phyloP scores from a whole-genome alignment of 495 filamentous ascomycete species.

The Podospora pseudoanserina region DNA sequence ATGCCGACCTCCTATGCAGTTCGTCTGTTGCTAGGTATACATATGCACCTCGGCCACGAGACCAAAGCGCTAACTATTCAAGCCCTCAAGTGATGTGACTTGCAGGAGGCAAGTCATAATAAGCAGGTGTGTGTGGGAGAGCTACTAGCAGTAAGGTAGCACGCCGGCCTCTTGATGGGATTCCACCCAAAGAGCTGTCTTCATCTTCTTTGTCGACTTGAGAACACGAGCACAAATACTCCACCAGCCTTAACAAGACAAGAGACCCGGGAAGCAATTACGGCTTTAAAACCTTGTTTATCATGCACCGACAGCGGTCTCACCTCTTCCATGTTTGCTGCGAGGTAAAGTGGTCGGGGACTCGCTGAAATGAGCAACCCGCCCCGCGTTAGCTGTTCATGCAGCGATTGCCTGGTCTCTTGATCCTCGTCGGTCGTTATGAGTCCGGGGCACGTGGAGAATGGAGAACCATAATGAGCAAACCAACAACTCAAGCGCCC shows the following conservation, averaged over 20 bases:
- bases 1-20: not conserved
- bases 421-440: constrained; percentile 7
- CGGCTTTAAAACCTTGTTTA: constrained; percentile 15
- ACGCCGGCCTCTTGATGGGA: no score
- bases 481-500: not conserved
- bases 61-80: no score
- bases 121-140: not conserved
- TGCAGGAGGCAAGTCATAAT: not conserved
- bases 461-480: not conserved
- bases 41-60: no score
- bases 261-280: not conserved
- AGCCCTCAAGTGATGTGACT: no score
- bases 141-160: no score
- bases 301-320: not conserved
- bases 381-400: constrained; percentile 15
- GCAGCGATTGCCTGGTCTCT: constrained; percentile 16
- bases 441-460: constrained; percentile 14
- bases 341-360: constrained; percentile 18
- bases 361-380: constrained; percentile 21
- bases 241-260: not conserved
- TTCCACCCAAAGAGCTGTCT: not conserved
- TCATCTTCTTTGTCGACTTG: not conserved
- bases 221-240: not conserved
- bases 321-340: not conserved
- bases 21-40: no score